Evolutionary conservation across 75 land plant species (phyloP), one percentile per base, ranked within the genome.

Genomic region (Larix kaempferi): DNA sequence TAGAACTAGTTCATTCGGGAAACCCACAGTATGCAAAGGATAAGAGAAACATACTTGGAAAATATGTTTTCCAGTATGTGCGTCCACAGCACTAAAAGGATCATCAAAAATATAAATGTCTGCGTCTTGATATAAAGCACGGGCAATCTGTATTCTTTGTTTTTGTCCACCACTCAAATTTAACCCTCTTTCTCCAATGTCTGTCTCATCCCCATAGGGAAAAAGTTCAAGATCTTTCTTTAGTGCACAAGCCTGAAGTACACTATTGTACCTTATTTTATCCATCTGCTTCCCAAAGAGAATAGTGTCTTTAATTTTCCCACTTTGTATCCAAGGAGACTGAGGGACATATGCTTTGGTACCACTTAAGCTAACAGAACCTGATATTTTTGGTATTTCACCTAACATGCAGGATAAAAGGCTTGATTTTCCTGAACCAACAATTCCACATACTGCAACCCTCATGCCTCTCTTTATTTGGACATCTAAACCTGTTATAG

Each of bases 1-100:
- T 22, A 60, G 27, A 14, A 23, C 78, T 35, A 10, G 4, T 27
- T 14, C 0, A 60, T 62, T 41, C 15, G 16, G 74, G 37, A 49
- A 76, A 35, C 8, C 1, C 16, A 60, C 17, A 23, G 6, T 27
- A 21, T 29, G 39, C 16, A 23, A 57, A 25, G 55, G 29, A 75
- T 57, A 59, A 27, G 6, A 27, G 23, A 56, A 73, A 63, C n/a
- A 41, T 79, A 88, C 98, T 84, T 88, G 79, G 69, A 92, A 95
- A 39, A 92, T 78, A 55, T 86, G 84, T 1, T 91, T 71, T 22
- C 93, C 93, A 10, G 98, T 95, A 63, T 92, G 95, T 17, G 95
- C 98, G 85, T 95, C 98, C 39, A 95, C 88, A 39, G 95, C 98
- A 82, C 98, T 92, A 73, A 95, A 95, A 17, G 94, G 88, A 75